Percentiles rank a stretch among this genome's conserved stretches.
Evolutionary conservation across 75 land plant species (phyloP).

Genomic region (Gnetum montanum): DNA sequence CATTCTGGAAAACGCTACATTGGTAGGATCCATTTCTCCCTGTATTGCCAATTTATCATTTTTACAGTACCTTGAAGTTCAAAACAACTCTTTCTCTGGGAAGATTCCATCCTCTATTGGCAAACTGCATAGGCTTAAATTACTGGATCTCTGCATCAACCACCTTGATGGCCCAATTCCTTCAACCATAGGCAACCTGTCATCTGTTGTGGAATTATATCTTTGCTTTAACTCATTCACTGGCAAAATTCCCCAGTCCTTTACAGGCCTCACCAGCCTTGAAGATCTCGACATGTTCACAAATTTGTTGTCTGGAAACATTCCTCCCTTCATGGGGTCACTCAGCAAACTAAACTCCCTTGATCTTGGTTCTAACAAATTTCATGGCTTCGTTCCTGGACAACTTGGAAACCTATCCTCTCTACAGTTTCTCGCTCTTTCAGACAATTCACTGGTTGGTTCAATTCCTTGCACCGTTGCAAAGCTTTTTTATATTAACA

Average conservation of each 20-base stretch:
- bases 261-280: conserved; percentile 36
- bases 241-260: conserved; percentile 26
- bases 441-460: conserved; percentile 56
- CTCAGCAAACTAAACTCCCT: conserved; percentile 21
- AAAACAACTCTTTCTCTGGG: too few species aligned
- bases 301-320: conserved; percentile 38
- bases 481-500: conserved; percentile 43
- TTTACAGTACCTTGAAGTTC: too few species aligned
- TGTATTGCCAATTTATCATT: too few species aligned
- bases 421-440: conserved; percentile 56
- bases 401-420: conserved; percentile 34
- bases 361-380: conserved; percentile 54
- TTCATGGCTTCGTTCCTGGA: conserved; percentile 54
- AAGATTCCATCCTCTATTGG: conserved; percentile 20
- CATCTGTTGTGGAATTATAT: conserved; percentile 15
- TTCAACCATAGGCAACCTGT: conserved; percentile 11
- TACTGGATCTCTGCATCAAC: conserved; percentile 29
- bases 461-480: conserved; percentile 42
- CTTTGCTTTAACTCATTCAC: conserved; percentile 31
- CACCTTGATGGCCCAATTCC: conserved; percentile 33
- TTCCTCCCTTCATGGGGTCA: conserved; percentile 38
- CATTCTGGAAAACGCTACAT: too few species aligned
- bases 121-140: conserved; percentile 12
- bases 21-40: too few species aligned
- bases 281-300: conserved; percentile 33